Conservation (phyloP, 2,329 filamentous ascomycete genomes). For the Ophiocordyceps camponoti-saundersi region DNA sequence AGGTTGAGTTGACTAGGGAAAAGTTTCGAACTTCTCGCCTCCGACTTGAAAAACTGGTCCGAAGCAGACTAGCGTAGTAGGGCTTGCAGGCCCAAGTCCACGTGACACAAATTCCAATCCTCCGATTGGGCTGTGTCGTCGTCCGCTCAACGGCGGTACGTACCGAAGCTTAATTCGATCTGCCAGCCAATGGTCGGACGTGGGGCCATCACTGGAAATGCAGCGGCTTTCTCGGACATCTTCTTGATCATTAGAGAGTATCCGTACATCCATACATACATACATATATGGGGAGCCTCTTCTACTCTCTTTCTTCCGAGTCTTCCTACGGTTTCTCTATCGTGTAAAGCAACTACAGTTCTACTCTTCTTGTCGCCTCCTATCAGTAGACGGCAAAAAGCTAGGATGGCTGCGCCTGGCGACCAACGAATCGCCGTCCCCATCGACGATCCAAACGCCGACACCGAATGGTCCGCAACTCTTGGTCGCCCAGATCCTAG, state of each 20-base stretch:
- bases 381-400: background rate
- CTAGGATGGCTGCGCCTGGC: slow-evolving; percentile 39
- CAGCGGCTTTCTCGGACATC: too few relatives aligned
- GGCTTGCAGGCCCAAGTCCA: slow-evolving; percentile 18
- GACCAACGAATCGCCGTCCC: slow-evolving; percentile 61
- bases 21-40: slow-evolving; percentile 24
- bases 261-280: too few relatives aligned
- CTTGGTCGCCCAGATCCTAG: slow-evolving; percentile 7
- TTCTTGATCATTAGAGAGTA: too few relatives aligned
- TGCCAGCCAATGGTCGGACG: slow-evolving; percentile 1
- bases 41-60: slow-evolving; percentile 18
- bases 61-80: slow-evolving; percentile 20
- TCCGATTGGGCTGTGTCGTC: slow-evolving; percentile 6
- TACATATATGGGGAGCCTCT: too few relatives aligned
- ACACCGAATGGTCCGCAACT: slow-evolving; percentile 73
- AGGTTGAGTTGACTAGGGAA: slow-evolving; percentile 27
- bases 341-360: too few relatives aligned
- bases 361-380: too few relatives aligned
- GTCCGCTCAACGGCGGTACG: slow-evolving; percentile 1
- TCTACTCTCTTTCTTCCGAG: too few relatives aligned
- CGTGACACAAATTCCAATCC: slow-evolving; percentile 12
- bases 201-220: background rate
- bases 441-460: slow-evolving; percentile 86
- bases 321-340: too few relatives aligned
- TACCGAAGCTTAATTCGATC: slow-evolving; percentile 2